A percentile compares a stretch with the other conserved stretches of the same genome.
These are phyloP conservation scores for Phytophthora ramorum DNA, from an alignment of 352 stramenopile species.

Conservation along the genomic window DNA sequence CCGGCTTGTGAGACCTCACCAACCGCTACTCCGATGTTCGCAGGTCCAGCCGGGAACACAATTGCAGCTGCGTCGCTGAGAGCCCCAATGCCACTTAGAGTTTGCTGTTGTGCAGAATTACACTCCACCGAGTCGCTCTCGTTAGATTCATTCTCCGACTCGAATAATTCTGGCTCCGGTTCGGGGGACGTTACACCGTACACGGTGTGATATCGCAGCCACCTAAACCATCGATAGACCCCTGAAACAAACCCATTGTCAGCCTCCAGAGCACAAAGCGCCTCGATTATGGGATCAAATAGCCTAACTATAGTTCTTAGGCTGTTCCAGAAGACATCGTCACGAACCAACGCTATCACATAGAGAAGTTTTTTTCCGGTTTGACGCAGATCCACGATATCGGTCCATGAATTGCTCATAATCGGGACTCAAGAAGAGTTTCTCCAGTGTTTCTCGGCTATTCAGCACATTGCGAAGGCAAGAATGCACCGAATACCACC, in stretches of 20 bases:
- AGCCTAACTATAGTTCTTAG: slow-evolving; percentile 12
- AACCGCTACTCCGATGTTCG: neutral
- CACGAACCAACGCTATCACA: slow-evolving; percentile 1
- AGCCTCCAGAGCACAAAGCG: neutral
- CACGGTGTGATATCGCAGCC: slow-evolving; percentile 1
- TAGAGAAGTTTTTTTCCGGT: slow-evolving; percentile 2
- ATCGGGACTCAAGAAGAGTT: slow-evolving; percentile 2
- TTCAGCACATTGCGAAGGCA: slow-evolving; percentile 7
- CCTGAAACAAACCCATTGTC: slow-evolving; percentile 10
- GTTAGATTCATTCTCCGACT: slow-evolving; percentile 1
- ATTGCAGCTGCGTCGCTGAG: neutral
- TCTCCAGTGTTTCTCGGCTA: slow-evolving; percentile 5
- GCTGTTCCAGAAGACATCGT: slow-evolving; percentile 9
- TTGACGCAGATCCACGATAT: slow-evolving; percentile 13
- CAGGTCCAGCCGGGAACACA: neutral
- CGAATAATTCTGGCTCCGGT: neutral
- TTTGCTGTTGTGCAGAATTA: neutral
- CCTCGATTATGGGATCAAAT: slow-evolving; percentile 10
- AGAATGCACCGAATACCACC: slow-evolving; percentile 6
- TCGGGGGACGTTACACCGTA: slow-evolving; percentile 6
- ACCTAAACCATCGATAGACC: slow-evolving; percentile 10
- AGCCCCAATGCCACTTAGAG: neutral
- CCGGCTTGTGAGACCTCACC: neutral
- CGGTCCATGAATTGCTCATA: slow-evolving; percentile 7
- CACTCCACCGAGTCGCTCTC: slow-evolving; percentile 3